Evolutionary conservation across 2,329 filamentous ascomycete species (phyloP).

Genomic region (Trichophyton schoenleinii): DNA sequence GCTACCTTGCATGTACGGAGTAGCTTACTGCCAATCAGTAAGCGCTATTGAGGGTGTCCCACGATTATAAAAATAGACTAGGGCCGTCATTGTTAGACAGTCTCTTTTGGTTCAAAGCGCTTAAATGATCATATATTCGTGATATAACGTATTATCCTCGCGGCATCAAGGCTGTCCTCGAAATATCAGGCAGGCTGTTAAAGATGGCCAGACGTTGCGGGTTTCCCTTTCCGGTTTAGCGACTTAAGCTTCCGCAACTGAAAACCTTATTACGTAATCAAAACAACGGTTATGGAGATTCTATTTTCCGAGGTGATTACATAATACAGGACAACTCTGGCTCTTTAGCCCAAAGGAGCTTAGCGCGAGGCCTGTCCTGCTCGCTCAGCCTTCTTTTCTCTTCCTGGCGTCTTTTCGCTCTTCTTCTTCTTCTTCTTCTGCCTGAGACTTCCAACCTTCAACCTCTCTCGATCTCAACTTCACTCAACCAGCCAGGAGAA

Average conservation of each 20-base stretch:
- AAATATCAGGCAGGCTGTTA: no score
- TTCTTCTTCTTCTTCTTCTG: not conserved
- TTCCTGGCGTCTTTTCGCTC: not conserved
- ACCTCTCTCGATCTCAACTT: constrained; percentile 1
- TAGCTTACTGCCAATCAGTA: not conserved
- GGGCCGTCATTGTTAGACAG: not conserved
- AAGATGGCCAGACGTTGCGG: no score
- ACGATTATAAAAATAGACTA: not conserved
- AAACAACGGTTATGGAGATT: not conserved
- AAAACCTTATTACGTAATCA: not conserved
- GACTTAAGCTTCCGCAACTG: no score
- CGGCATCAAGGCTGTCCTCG: no score
- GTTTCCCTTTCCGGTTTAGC: no score
- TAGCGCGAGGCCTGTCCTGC: not conserved
- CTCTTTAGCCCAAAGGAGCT: not conserved
- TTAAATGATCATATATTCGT: not conserved
- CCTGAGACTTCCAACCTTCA: not conserved
- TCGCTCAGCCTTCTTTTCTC: not conserved
- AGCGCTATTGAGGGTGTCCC: not conserved
- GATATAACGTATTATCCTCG: no score
- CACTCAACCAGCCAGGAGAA: not conserved
- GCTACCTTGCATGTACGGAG: not conserved
- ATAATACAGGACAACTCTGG: not conserved
- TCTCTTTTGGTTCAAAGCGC: not conserved
- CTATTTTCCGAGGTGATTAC: not conserved